Evolutionary conservation across 2,329 filamentous ascomycete genomes (phyloP), one percentile per base, ranked within the genome.

Genomic region (Phoma sp.): DNA sequence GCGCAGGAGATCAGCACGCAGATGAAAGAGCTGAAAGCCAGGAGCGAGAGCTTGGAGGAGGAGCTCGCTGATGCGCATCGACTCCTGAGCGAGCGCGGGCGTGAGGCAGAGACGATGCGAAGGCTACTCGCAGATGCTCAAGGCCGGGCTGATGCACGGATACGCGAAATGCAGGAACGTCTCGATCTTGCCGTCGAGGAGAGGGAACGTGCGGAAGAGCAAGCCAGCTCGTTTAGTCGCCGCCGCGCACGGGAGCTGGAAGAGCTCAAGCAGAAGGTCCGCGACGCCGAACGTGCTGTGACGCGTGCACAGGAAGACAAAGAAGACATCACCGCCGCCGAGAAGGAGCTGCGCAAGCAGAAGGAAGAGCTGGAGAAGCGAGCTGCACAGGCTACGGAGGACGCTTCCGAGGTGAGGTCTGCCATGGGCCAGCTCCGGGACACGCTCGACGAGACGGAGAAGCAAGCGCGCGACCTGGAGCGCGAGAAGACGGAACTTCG

Each of bases 41-140:
- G 92, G 62, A 89, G 88, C 35, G 93, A 97, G 69, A 90, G 88
- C 54, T 80, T 98, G 0, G 94, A 97, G 69, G 95, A 99, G 76
- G 95, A 99, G 74, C 82, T 98, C 1, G 86, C 87, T 1, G 95
- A 99, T 75, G 89, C 92, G 3, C 92, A 96, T 72, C 86, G 91
- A 54, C 84, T 97, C 57, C 83, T 99, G 2, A 87, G 85, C 47
- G 95, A 99, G 75, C 88, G 95, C 24, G 94, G 91, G 4, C 86
- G 95, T 38, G 95, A 99, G 76, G 91, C 88, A 24, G 94, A 98
- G 78, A 97, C 92, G 0, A 98, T 99, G 93, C 87, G 95, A 31
- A 84, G 92, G 43, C 82, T 98, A 56, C 80, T 99, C 12, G 88
- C 88, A 15, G 94, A 98, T 62, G 91, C 93, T 8, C 92, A 98